These are phyloP conservation scores for Passiflora organensis DNA, from an alignment of 345 rosid genomes.

Conservation along the genomic window DNA sequence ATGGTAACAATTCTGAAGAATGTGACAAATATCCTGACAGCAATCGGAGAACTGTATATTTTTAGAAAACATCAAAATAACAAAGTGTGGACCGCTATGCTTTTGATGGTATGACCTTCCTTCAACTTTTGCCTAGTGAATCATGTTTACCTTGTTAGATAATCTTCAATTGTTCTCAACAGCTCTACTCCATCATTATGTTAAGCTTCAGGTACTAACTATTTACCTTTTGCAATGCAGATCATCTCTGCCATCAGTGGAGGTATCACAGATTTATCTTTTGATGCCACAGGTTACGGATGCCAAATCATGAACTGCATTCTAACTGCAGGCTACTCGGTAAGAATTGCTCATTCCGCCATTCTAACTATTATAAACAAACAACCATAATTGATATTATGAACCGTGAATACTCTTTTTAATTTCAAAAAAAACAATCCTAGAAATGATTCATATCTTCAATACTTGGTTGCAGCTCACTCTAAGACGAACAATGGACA, in stretches of 20 bases:
- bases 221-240: slow-evolving; percentile 35
- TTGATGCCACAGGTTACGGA: slow-evolving; percentile 59
- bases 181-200: background rate
- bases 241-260: slow-evolving; percentile 79
- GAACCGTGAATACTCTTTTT: too few species aligned
- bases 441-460: too few species aligned
- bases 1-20: slow-evolving; percentile 98
- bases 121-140: background rate
- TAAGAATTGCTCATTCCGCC: too few species aligned
- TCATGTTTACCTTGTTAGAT: background rate
- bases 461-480: slow-evolving; percentile 53
- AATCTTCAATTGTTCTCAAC: too few species aligned
- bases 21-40: slow-evolving; percentile 83
- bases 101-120: slow-evolving; percentile 59
- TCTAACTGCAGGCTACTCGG: slow-evolving; percentile 90
- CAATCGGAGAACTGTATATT: slow-evolving; percentile 75
- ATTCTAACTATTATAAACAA: too few species aligned
- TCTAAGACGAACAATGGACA: slow-evolving; percentile 74
- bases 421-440: too few species aligned
- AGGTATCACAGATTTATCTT: slow-evolving; percentile 84
- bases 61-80: slow-evolving; percentile 78
- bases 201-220: background rate
- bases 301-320: slow-evolving; percentile 83
- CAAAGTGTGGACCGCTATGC: slow-evolving; percentile 93
- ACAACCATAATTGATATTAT: too few species aligned